These are phyloP conservation scores for Raphanus hybrid DNA, from an alignment of 441 rosid genomes.

Conservation along the genomic window DNA sequence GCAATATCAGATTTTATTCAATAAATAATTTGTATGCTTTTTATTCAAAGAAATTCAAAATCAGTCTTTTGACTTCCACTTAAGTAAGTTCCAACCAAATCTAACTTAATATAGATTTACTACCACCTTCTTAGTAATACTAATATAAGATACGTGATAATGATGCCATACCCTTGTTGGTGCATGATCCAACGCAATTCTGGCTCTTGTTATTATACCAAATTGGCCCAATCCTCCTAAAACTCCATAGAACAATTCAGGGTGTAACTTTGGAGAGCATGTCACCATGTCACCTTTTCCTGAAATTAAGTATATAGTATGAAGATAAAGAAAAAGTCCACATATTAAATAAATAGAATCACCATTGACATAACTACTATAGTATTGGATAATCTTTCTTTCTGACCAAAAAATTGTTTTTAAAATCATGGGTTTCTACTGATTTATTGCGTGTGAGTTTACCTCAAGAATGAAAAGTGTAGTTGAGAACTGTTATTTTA, in stretches of 20 bases:
- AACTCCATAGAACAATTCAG: constrained; percentile 80
- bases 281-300: constrained; percentile 77
- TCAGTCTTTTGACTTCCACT: constrained; percentile 18
- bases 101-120: neutral
- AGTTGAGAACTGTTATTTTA: neutral
- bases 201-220: constrained; percentile 88
- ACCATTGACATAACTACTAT: too few species aligned
- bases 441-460: constrained; percentile 20
- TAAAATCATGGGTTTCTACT: neutral
- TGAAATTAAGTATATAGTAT: constrained; percentile 31
- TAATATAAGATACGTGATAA: too few species aligned
- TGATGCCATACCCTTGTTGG: constrained; percentile 67
- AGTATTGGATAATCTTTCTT: neutral
- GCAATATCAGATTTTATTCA: constrained; percentile 29
- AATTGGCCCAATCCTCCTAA: constrained; percentile 96
- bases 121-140: neutral
- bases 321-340: neutral
- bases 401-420: neutral
- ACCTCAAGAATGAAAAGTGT: constrained; percentile 14
- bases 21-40: neutral
- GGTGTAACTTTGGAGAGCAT: constrained; percentile 61
- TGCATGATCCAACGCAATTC: constrained; percentile 69
- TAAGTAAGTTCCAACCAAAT: constrained; percentile 24
- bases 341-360: constrained; percentile 4
- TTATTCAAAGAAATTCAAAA: constrained; percentile 6